Evolutionary conservation across 345 rosid genomes (phyloP).

Genomic region (Durio zibethinus): DNA sequence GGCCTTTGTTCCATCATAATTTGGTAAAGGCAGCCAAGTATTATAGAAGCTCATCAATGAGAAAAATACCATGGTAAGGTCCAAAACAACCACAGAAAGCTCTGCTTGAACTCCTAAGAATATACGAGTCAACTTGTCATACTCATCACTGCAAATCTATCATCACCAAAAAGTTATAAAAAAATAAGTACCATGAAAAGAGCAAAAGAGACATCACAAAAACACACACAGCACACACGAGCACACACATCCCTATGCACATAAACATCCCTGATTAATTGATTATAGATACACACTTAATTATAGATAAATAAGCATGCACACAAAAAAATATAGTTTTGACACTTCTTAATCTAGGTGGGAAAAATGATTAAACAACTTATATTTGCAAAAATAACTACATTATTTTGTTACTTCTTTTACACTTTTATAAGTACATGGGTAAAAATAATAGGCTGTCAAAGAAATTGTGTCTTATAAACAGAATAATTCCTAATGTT

Average conservation of each 20-base stretch:
- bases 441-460: neutral
- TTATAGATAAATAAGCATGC: neutral
- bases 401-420: neutral
- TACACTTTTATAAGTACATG: neutral
- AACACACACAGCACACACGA: neutral
- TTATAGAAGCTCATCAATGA: neutral
- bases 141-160: conserved; percentile 88
- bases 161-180: conserved; percentile 7
- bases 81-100: conserved; percentile 69
- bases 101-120: conserved; percentile 84
- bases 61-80: conserved; percentile 71
- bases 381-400: neutral
- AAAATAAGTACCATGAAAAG: neutral
- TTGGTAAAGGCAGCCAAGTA: conserved; percentile 4
- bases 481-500: neutral
- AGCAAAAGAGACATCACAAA: conserved; percentile 8
- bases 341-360: neutral
- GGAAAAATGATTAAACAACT: neutral
- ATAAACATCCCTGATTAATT: neutral
- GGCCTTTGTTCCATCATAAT: neutral
- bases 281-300: neutral
- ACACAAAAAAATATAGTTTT: neutral
- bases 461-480: neutral
- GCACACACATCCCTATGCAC: neutral
- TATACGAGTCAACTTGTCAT: conserved; percentile 66